Conservation (phyloP, 2,329 filamentous ascomycete species). For the Sarocladium strictum region DNA sequence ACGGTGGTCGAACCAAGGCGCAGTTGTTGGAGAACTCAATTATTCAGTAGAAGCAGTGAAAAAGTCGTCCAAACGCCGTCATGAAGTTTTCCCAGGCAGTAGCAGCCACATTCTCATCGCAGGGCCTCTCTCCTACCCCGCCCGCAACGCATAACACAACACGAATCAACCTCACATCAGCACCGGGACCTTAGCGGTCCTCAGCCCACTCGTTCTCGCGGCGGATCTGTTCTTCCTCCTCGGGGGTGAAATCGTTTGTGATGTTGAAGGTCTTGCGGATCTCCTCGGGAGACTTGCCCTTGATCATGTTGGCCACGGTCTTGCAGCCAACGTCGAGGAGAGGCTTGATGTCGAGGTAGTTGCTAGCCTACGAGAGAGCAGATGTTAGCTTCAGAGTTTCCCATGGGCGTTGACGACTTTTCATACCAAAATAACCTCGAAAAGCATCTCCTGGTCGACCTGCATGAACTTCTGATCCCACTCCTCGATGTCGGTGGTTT, state of each 20-base stretch:
- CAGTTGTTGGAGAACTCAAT: neutral
- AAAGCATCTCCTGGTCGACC: constrained; percentile 99
- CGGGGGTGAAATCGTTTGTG: constrained; percentile 97
- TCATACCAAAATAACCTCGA: constrained; percentile 93
- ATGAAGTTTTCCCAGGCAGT: neutral
- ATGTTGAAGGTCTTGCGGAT: constrained; percentile 99
- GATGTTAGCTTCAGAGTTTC: constrained; percentile 17
- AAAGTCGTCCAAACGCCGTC: constrained; percentile 20
- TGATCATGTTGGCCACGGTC: constrained; percentile 99
- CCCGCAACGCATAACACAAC: neutral
- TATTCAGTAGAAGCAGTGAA: constrained; percentile 16
- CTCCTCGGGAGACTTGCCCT: constrained; percentile 98
- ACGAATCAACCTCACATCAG: neutral
- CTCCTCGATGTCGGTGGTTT: constrained; percentile 98
- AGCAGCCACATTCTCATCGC: neutral
- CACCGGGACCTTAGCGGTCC: constrained; percentile 52
- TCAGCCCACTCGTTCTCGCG: constrained; percentile 90
- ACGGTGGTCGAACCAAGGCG: constrained; percentile 16
- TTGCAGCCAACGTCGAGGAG: constrained; percentile 98
- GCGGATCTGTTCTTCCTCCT: constrained; percentile 97
- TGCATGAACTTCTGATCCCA: constrained; percentile 99
- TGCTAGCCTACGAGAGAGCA: constrained; percentile 63
- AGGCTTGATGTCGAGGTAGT: constrained; percentile 98
- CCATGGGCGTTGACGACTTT: neutral
- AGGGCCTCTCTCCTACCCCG: neutral